Evolutionary conservation across 2,329 filamentous ascomycete genomes (phyloP), one percentile per base, ranked within the genome.

Genomic region (Phialophora expanda): DNA sequence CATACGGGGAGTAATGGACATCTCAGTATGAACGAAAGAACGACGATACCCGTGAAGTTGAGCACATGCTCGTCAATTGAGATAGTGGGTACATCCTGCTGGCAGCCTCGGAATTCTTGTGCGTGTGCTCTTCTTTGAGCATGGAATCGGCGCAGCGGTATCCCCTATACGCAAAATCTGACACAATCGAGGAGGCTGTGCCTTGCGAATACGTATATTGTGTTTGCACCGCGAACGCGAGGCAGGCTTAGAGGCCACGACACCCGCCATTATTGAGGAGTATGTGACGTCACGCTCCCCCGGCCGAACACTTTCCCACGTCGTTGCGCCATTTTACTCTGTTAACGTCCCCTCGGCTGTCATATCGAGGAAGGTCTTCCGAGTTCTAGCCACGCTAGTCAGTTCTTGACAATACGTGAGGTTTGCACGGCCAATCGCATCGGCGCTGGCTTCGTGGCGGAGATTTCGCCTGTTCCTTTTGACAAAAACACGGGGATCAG

Each of bases 1-100:
- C 69, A 22, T 71, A 70, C 56, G 68, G 66, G 7, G 66, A 67
- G 38, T 58, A 70, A 66, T 70, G 62, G 67, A 51, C 32, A 9
- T 38, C 8, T 44, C 30, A 3, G 34, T 34, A 44, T 26, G 60
- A 12, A 46, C 32, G 34, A 22, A 56, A 4, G 48, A 41, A 24
- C 7, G 17, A 62, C 41, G n/a, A 62, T 22, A 12, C 12, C 44
- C 26, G 22, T 55, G 12, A n/a, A 63, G 22, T 6, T 9, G 38
- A n/a, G 38, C 38, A 41, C 38, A 41, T 41, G 38, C 17, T 8
- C 22, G 26, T n/a, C 4, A 24, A 22, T 53, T 61, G 17, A 41
- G 17, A 41, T 17, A 34, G 9, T 34, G 32, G 32, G 32, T 12
- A n/a, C 14, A 44, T 20, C 6, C 6, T 44, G 38, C 38, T 8